Base-by-base conservation (phyloP, 1,284 basidiomycete species). In the Lentinus polychrous region DNA sequence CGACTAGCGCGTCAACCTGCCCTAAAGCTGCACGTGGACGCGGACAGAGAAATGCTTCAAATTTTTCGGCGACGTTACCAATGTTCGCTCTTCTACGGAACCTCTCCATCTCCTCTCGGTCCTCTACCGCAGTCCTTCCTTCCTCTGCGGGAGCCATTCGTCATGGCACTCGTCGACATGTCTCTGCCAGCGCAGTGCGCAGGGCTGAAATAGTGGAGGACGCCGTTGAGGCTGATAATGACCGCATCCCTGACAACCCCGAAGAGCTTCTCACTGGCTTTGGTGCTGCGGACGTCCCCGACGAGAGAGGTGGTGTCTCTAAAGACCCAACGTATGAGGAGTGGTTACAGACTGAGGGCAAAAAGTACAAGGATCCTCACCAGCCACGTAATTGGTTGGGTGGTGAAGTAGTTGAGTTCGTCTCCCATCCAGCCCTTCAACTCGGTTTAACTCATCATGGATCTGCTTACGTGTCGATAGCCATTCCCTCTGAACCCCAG, bases 401-500 rank as follows among this genome's bases (percentile, higher is more conserved):
- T 55, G 70, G 66, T 32, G 60, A 72, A 59, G 70, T 73, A 70
- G 81, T 79, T 76, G 66, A 72, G 72, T 73, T 58, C 60, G 60
- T 68, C 56, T 48, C 55, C 39, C 45, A 43, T 20, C 23, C 41
- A 11, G n/a, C 41, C 17, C 50, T 32, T n/a, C 31, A 33, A 27
- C 8, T 43, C 24, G 44, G 46, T 49, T 45, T 61, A 41, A 57
- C 49, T 42, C 50, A 37, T 52, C 45, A 52, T 45, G n/a, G n/a
- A n/a, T n/a, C n/a, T n/a, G n/a, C 20, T 53, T 42, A 35, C 15
- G 14, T 45, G 22, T 36, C 34, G 49, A n/a, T 38, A 86, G 83
- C 89, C 90, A 1, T 93, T 91, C 63, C 87, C 89, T 12, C 70
- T 87, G 65, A 93, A 93, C 59, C 78, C 78, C 7, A 80, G 84